These are phyloP conservation scores for Pichia kluyveri DNA, from an alignment of 805 yeast species.

Conservation along the genomic window DNA sequence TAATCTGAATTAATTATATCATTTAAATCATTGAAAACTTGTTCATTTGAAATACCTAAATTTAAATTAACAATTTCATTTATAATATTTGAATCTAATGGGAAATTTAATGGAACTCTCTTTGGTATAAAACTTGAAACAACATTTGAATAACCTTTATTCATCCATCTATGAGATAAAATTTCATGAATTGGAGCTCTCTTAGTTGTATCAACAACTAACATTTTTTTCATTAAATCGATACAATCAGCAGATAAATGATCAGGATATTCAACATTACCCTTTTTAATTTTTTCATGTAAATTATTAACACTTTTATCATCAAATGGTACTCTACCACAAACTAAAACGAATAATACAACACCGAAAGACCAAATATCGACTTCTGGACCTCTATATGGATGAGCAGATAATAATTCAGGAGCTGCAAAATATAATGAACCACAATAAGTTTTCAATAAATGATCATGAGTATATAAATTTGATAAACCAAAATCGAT, in stretches of 20 bases:
- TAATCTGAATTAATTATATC: constrained; percentile 51
- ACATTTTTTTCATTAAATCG: constrained; percentile 74
- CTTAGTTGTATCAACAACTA: constrained; percentile 78
- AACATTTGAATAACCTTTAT: constrained; percentile 69
- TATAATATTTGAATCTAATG: constrained; percentile 59
- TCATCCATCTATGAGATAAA: constrained; percentile 90
- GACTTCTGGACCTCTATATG: constrained; percentile 93
- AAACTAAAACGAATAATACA: constrained; percentile 86
- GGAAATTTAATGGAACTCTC: constrained; percentile 64
- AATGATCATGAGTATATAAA: constrained; percentile 58
- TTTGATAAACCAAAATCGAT: constrained; percentile 96
- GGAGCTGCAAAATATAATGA: constrained; percentile 98
- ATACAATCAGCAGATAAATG: constrained; percentile 73
- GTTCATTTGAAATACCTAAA: constrained; percentile 54
- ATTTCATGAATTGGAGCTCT: constrained; percentile 78
- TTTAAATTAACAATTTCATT: constrained; percentile 71
- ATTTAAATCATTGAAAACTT: constrained; percentile 47
- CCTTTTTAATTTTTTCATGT: constrained; percentile 90
- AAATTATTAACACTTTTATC: constrained; percentile 86
- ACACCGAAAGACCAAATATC: constrained; percentile 99
- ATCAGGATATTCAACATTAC: constrained; percentile 84
- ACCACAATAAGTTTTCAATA: constrained; percentile 92
- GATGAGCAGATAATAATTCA: constrained; percentile 83
- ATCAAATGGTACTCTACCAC: constrained; percentile 98
- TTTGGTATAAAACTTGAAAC: constrained; percentile 67